Percentiles rank a stretch among this genome's conserved stretches.
phyloP scores from a whole-genome alignment of 108 stramenopile genomes.

The Nitzschia sp. region DNA sequence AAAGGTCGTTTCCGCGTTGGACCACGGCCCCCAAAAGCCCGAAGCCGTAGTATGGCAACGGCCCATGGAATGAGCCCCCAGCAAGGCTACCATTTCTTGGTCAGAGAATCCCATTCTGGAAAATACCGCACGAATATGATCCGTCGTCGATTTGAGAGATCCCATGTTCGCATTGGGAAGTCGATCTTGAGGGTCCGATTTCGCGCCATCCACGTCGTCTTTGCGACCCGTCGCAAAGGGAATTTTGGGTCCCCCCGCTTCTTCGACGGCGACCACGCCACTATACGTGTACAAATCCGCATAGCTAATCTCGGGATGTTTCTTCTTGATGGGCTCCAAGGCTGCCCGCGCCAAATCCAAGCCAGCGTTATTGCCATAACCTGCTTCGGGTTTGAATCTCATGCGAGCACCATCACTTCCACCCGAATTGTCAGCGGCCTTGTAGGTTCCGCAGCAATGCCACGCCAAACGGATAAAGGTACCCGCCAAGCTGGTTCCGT shows the following conservation, averaged over 20 bases:
- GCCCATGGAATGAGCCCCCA: constrained; percentile 97
- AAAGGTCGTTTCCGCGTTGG: constrained; percentile 95
- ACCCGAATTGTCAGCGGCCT: constrained; percentile 71
- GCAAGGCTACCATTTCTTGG: constrained; percentile 93
- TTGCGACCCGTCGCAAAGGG: constrained; percentile 72
- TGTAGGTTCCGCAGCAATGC: constrained; percentile 94
- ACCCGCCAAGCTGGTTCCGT: constrained; percentile 73
- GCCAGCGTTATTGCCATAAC: constrained; percentile 59
- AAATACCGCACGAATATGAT: constrained; percentile 93
- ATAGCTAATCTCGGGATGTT: constrained; percentile 88
- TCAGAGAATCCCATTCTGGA: constrained; percentile 92
- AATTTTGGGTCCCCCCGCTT: constrained; percentile 82
- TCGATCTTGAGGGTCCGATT: constrained; percentile 72
- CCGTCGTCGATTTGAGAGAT: constrained; percentile 55
- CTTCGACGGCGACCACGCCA: constrained; percentile 71
- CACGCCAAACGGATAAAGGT: constrained; percentile 92
- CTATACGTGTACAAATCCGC: constrained; percentile 95
- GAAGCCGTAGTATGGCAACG: constrained; percentile 85
- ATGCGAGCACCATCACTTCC: constrained; percentile 95
- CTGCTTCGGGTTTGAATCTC: constrained; percentile 90
- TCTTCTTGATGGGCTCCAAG: constrained; percentile 79
- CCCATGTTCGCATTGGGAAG: constrained; percentile 94
- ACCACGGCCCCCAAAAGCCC: constrained; percentile 94
- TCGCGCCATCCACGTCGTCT: constrained; percentile 66
- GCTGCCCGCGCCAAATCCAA: constrained; percentile 75